Percentiles rank a stretch among this genome's conserved stretches.
phyloP scores from a whole-genome alignment of 495 filamentous ascomycete species.

The Aspergillus sclerotioniger region DNA sequence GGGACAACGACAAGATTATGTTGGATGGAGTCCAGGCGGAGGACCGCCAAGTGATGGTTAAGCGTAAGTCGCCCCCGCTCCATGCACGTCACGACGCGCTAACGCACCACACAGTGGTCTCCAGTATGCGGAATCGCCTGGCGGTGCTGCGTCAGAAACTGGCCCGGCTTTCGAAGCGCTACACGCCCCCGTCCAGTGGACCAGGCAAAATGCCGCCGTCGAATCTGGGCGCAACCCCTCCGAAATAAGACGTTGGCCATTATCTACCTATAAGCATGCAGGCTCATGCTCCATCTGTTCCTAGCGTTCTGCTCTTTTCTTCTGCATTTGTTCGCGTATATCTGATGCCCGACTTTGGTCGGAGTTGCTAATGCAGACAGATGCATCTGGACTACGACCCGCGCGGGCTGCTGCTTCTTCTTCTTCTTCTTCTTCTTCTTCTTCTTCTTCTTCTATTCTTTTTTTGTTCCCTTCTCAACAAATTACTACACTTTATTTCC shows the following conservation, averaged over 20 bases:
- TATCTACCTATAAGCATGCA: slow-evolving; percentile 16
- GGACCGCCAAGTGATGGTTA: slow-evolving; percentile 69
- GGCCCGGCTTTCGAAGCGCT: slow-evolving; percentile 51
- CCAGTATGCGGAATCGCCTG: slow-evolving; percentile 57
- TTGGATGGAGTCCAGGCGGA: slow-evolving; percentile 64
- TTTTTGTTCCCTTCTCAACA: background rate
- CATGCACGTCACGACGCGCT: slow-evolving; percentile 19
- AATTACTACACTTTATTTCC: background rate
- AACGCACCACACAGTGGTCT: slow-evolving; percentile 48
- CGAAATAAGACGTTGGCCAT: slow-evolving; percentile 22
- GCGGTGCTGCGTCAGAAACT: slow-evolving; percentile 57
- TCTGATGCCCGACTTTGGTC: slow-evolving; percentile 7
- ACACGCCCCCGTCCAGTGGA: slow-evolving; percentile 37
- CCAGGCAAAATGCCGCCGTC: slow-evolving; percentile 32
- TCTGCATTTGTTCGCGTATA: background rate
- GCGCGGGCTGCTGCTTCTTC: slow-evolving; percentile 13
- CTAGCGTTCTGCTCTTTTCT: slow-evolving; percentile 6
- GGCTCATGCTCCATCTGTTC: slow-evolving; percentile 15
- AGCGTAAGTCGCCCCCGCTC: slow-evolving; percentile 52
- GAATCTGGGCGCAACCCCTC: slow-evolving; percentile 33
- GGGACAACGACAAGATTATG: slow-evolving; percentile 40
- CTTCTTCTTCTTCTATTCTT: slow-evolving; percentile 3
- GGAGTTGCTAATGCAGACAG: too few species aligned
- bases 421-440: background rate
- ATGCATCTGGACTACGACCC: slow-evolving; percentile 10